Base-by-base conservation (phyloP, 305 asterid genomes). In the Fraxinus sp. region DNA sequence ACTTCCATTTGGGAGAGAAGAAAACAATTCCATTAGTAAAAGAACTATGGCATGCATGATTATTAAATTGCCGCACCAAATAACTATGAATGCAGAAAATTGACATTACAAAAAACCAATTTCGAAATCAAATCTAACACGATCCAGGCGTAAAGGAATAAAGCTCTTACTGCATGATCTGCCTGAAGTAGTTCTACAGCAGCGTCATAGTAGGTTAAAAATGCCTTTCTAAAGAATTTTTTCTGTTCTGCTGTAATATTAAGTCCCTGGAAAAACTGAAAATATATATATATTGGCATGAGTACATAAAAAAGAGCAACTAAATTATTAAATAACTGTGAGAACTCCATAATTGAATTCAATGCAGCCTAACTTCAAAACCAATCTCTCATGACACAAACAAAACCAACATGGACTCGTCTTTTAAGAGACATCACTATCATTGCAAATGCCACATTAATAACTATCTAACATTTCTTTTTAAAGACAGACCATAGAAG, bases 251-350 rank as follows among this genome's bases (percentile, higher is more conserved):
- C 90, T 20, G 97, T 91, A 81, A 93, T 85, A 88, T 88, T 97
- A 55, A 97, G 98, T 85, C 91, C 92, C 93, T 93, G 94, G 87
- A 89, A 88, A 84, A 95, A 91, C 99, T 97, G 97, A 41, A 79
- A 83, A 82, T 86, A 33, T 6, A 55, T 16, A 55, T 39, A 76
- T 30, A 76, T 33, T 28, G 83, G 77, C 74, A 81, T 78, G 80
- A 83, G 78, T 78, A 82, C 64, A 59, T 76, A 22, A 49, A 83
- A 86, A 79, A 85, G 64, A 85, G 83, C 85, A 20, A 22, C 74
- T 35, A 82, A 59, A 81, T 55, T 39, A 71, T 77, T 7, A 57
- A 14, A 14, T 57, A 28, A 18, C 20, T 77, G 13, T 35, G 22
- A 79, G 22, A 81, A 71, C 24, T 9, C 11, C 22, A 71, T 71